Conservation (phyloP, 1,284 basidiomycete species). For the Boletellus dicymbophilus region DNA sequence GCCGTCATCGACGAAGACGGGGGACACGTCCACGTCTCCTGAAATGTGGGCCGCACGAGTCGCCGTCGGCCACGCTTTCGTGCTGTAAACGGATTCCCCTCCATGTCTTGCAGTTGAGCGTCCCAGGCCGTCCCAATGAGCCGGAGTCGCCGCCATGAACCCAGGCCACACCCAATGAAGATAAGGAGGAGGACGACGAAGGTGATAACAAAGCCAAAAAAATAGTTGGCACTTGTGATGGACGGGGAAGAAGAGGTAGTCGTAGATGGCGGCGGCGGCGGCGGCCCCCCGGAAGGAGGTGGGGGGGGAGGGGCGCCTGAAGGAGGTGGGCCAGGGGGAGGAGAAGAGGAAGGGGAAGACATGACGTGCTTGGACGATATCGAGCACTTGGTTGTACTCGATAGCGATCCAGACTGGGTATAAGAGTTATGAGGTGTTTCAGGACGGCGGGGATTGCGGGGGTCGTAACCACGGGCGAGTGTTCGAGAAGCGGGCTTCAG, state of each 20-base stretch:
- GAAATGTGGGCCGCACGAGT: slow-evolving; percentile 17
- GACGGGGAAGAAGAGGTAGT: not conserved
- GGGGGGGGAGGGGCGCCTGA: not conserved
- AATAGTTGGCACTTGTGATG: slow-evolving; percentile 44
- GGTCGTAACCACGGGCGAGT: slow-evolving; percentile 13
- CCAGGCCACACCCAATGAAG: slow-evolving; percentile 56
- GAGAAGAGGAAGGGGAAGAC: slow-evolving; percentile 7
- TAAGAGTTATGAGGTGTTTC: slow-evolving; percentile 17
- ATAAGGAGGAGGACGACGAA: slow-evolving; percentile 59
- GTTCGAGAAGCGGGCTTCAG: slow-evolving; percentile 1
- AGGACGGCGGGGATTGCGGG: slow-evolving; percentile 5
- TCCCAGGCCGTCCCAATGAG: slow-evolving; percentile 22
- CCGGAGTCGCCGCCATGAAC: slow-evolving; percentile 45
- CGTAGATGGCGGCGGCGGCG: not conserved
- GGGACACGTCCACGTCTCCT: slow-evolving; percentile 21
- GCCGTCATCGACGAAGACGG: not conserved
- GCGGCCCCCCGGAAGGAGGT: not conserved
- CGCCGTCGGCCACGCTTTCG: slow-evolving; percentile 22
- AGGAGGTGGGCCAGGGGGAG: not conserved
- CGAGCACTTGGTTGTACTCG: not conserved
- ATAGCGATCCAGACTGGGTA: slow-evolving; percentile 16
- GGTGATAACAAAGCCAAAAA: slow-evolving; percentile 65
- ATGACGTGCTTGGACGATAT: slow-evolving; percentile 6
- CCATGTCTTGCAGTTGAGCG: slow-evolving; percentile 19
- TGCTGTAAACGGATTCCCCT: slow-evolving; percentile 1